These are phyloP conservation scores for Erodium maritimum DNA, from an alignment of 345 rosid genomes.

Conservation along the genomic window DNA sequence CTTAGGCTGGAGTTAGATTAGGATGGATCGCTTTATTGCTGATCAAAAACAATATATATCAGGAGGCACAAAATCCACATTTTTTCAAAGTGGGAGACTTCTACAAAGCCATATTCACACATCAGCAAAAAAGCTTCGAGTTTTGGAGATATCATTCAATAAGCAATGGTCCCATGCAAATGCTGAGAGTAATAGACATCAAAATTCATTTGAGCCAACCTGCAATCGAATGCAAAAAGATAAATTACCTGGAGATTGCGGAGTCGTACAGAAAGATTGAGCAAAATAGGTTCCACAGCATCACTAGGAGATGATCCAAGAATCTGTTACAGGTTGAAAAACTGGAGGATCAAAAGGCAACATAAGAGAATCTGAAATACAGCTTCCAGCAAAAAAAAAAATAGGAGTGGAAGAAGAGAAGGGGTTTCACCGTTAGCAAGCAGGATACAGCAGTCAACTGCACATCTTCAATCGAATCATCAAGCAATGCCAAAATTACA, in stretches of 20 bases:
- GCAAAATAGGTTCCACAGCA: constrained; percentile 80
- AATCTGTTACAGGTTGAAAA: constrained; percentile 28
- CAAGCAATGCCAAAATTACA: constrained; percentile 80
- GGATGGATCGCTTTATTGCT: too few relatives aligned
- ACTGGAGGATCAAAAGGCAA: neutral
- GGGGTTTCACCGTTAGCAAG: constrained; percentile 44
- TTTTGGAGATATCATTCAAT: too few relatives aligned
- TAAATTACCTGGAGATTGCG: constrained; percentile 77
- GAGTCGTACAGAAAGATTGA: constrained; percentile 71
- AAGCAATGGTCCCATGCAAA: neutral
- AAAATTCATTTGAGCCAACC: too few relatives aligned
- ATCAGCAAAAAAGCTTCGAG: too few relatives aligned
- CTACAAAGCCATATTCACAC: too few relatives aligned
- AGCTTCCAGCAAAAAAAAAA: constrained; percentile 5
- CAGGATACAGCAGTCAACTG: constrained; percentile 91
- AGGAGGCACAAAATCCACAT: too few relatives aligned
- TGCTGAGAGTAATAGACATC: neutral
- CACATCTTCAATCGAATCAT: constrained; percentile 79
- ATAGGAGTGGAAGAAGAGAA: constrained; percentile 4
- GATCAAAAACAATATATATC: too few relatives aligned
- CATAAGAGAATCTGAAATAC: neutral
- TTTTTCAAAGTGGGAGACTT: too few relatives aligned
- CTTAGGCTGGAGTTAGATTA: too few relatives aligned
- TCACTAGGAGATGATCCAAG: constrained; percentile 67
- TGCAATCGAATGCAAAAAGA: neutral